phyloP scores from a whole-genome alignment of 1,284 basidiomycete species.

The Clitocybe nebularis region DNA sequence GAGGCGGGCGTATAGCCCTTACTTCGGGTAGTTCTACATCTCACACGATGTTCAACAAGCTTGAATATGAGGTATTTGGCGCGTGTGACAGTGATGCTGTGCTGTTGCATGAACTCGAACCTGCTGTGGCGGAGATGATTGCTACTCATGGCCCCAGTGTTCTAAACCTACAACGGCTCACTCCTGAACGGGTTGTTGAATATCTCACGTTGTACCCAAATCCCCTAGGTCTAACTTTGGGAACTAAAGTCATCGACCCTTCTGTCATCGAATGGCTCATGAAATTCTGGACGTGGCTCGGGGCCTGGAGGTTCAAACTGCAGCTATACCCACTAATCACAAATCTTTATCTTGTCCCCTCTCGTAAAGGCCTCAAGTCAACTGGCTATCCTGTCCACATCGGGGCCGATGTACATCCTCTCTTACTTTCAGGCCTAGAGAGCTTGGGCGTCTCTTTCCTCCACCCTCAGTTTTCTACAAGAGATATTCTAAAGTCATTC shows the following conservation, averaged over 20 bases:
- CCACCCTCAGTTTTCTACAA: slow-evolving; percentile 19
- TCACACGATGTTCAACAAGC: slow-evolving; percentile 24
- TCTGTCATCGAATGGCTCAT: too few species aligned
- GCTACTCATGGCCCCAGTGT: slow-evolving; percentile 16
- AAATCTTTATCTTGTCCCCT: too few species aligned
- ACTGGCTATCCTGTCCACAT: slow-evolving; percentile 24
- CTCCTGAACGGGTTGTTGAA: slow-evolving; percentile 20
- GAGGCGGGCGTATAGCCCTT: background rate
- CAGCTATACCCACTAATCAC: too few species aligned
- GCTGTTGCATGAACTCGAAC: slow-evolving; percentile 22
- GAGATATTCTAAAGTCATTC: slow-evolving; percentile 17
- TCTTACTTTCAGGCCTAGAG: slow-evolving; percentile 14
- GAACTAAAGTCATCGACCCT: too few species aligned
- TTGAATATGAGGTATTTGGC: slow-evolving; percentile 27
- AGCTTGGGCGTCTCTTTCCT: slow-evolving; percentile 25
- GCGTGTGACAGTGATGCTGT: slow-evolving; percentile 27
- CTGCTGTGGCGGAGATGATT: slow-evolving; percentile 19
- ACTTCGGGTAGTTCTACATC: too few species aligned
- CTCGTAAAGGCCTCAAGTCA: slow-evolving; percentile 22
- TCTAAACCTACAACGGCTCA: slow-evolving; percentile 27
- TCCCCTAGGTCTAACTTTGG: too few species aligned
- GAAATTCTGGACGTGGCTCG: too few species aligned
- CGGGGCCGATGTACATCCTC: slow-evolving; percentile 18
- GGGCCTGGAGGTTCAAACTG: too few species aligned
- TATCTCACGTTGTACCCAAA: too few species aligned